phyloP scores from a whole-genome alignment of 306 rosid species.

The Quillaja saponaria region DNA sequence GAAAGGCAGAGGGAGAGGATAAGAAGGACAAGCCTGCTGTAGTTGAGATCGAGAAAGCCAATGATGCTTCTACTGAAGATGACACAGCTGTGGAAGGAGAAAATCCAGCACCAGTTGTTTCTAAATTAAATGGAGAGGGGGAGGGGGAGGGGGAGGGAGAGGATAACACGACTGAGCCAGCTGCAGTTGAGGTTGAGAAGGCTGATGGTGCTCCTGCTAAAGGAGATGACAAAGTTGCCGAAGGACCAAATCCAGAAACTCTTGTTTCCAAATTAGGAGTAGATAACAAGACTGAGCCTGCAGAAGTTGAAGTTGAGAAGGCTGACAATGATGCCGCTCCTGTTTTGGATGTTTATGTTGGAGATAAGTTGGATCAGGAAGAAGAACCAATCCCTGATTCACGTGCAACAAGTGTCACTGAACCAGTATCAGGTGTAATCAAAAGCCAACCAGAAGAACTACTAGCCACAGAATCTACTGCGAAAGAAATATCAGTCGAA shows the following conservation, averaged over 20 bases:
- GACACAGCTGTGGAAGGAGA: conserved; percentile 24
- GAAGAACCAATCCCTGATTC: conserved; percentile 37
- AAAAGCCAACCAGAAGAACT: conserved; percentile 19
- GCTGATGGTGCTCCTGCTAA: too few relatives aligned
- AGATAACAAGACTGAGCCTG: conserved; percentile 13
- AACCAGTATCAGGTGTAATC: conserved; percentile 24
- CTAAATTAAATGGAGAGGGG: too few relatives aligned
- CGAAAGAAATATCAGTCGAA: conserved; percentile 26
- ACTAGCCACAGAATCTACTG: neutral
- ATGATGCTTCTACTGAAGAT: neutral
- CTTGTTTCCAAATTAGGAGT: neutral
- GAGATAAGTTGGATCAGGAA: conserved; percentile 28
- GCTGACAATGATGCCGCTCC: conserved; percentile 26
- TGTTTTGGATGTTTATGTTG: conserved; percentile 19
- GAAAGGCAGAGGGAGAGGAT: neutral
- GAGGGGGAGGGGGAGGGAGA: too few relatives aligned
- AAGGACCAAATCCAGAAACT: conserved; percentile 7
- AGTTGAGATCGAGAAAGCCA: neutral
- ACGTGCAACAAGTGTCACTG: conserved; percentile 14
- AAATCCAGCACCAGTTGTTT: neutral
- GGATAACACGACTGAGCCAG: conserved; percentile 13
- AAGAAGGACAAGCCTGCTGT: conserved; percentile 9
- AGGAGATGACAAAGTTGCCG: conserved; percentile 21
- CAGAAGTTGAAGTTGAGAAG: conserved; percentile 26
- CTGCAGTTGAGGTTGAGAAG: neutral